Base-by-base conservation (phyloP, 2,329 filamentous ascomycete genomes). In the Aspergillus udagawae region DNA sequence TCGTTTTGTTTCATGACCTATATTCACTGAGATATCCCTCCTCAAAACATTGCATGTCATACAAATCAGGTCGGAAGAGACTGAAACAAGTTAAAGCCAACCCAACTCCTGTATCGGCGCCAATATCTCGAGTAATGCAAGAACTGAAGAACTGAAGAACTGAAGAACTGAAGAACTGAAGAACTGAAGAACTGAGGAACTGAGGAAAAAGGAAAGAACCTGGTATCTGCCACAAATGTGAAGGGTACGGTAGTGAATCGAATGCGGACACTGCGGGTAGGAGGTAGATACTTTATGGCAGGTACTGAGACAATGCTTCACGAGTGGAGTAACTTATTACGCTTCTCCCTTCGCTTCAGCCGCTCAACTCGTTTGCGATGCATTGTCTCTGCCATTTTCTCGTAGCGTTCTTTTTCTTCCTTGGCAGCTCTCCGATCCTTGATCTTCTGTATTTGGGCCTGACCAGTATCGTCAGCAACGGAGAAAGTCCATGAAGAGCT, bases 381-480 rank as follows among this genome's bases (percentile, higher is more conserved):
- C 94, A 99, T 97, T 80, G 94, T 97, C 79, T 92, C 91, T 21
- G 92, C 93, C 85, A 99, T 85, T 80, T 92, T 91, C 75, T 92
- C 91, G 72, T 93, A 97, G 65, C 93, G 83, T 70, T 92, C 91
- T 76, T 89, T 92, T 80, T 97, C 94, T 68, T 91, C 92, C 82
- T 97, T 97, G 53, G 88, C 90, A 21, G 86, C 88, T 65, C 91
- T 85, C 76, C 89, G 92, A 63, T 96, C 91, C 69, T 89, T 92
- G 71, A 97, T 90, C 10, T 83, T 83, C 69, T 92, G 84, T 54
- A 94, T 86, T 65, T 87, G 86, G 70, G 84, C 82, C 90, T 96
- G 55, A 12, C 27, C n/a, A 53, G 20, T 29, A 29, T 27, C 28
- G 53, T 58, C 48, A 63, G 55, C 41, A 49, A 21, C 25, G 20